Evolutionary conservation across 1,284 basidiomycete genomes (phyloP).

Genomic region (Ustilago cynodontis): DNA sequence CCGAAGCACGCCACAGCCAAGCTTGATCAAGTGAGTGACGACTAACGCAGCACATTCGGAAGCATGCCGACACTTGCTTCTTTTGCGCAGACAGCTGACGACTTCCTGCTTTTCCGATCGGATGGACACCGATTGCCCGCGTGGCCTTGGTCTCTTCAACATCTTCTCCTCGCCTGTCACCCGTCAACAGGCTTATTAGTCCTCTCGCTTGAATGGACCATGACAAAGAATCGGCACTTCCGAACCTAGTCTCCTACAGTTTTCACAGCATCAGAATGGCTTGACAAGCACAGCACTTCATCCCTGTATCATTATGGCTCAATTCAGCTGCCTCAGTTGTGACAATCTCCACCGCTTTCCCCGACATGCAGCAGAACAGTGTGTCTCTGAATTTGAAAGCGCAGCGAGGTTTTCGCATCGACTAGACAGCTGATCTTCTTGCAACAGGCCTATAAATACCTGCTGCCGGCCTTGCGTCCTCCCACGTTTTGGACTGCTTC

Average conservation of each 20-base stretch:
- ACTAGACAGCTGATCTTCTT: background rate
- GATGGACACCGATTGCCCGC: background rate
- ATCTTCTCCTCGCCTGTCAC: background rate
- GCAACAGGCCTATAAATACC: background rate
- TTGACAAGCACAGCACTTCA: conserved; percentile 13
- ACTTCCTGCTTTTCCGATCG: background rate
- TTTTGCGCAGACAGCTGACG: background rate
- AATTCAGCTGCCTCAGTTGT: conserved; percentile 4
- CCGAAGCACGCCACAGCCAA: conserved; percentile 64
- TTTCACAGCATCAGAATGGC: background rate
- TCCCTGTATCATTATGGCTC: conserved; percentile 16
- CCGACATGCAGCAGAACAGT: background rate
- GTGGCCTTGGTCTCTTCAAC: background rate
- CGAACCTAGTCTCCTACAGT: conserved; percentile 2
- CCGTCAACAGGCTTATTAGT: conserved; percentile 57
- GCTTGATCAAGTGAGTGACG: conserved; percentile 64
- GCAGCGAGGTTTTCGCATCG: background rate
- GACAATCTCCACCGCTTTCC: conserved; percentile 21
- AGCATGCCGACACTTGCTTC: background rate
- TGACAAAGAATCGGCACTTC: conserved; percentile 18
- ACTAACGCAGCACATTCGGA: background rate
- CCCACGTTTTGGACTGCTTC: too few relatives aligned
- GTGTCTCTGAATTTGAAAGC: background rate
- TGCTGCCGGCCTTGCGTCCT: background rate
- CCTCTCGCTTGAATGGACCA: conserved; percentile 50